Conservation (phyloP, 305 asterid species). For the Ruellia speciosa region DNA sequence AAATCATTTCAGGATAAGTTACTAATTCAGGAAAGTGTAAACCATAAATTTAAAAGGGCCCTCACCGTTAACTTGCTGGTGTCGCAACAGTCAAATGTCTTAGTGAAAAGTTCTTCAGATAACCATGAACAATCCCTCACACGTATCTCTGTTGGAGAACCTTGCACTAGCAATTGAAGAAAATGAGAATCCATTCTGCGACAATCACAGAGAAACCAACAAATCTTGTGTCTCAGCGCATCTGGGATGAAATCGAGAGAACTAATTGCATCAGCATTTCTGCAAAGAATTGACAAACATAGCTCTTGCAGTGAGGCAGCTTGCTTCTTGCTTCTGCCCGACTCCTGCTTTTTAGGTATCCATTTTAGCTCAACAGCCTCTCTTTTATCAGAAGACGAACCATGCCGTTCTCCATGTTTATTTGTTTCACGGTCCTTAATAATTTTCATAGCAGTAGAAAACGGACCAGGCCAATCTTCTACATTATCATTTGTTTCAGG, state of each 20-base stretch:
- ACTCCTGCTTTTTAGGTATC: slow-evolving; percentile 44
- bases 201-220: slow-evolving; percentile 58
- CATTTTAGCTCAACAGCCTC: slow-evolving; percentile 41
- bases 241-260: slow-evolving; percentile 78
- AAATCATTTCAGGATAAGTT: too few relatives aligned
- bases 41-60: slow-evolving; percentile 11
- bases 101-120: slow-evolving; percentile 54
- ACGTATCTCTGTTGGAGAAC: slow-evolving; percentile 73
- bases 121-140: slow-evolving; percentile 85
- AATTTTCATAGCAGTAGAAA: slow-evolving; percentile 82
- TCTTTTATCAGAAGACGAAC: slow-evolving; percentile 27
- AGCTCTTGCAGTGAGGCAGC: slow-evolving; percentile 59
- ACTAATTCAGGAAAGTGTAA: neutral
- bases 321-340: slow-evolving; percentile 30
- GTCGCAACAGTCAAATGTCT: slow-evolving; percentile 44
- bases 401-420: slow-evolving; percentile 23
- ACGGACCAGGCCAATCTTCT: slow-evolving; percentile 96
- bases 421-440: slow-evolving; percentile 50
- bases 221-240: slow-evolving; percentile 61
- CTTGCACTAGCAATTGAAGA: slow-evolving; percentile 54
- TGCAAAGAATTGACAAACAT: slow-evolving; percentile 56
- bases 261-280: slow-evolving; percentile 68
- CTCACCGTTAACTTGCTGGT: slow-evolving; percentile 56
- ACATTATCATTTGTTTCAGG: slow-evolving; percentile 23
- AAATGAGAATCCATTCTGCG: slow-evolving; percentile 58